These are phyloP conservation scores for Pittosporum tobira DNA, from an alignment of 129 eudicot genomes.

Conservation along the genomic window DNA sequence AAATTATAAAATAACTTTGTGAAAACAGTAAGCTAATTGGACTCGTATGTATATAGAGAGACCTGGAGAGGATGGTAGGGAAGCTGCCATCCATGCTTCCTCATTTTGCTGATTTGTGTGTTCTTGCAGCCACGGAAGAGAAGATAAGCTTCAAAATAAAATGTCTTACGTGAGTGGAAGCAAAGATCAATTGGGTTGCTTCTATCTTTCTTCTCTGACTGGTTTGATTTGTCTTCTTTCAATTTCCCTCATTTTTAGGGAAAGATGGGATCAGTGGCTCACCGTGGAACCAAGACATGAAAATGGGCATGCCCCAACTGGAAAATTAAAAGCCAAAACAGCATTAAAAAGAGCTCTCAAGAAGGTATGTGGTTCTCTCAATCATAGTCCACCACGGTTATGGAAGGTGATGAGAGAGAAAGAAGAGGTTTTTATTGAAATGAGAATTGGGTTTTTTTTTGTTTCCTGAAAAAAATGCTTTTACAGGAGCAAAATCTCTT, in stretches of 20 bases:
- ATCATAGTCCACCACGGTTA: slow-evolving; percentile 17
- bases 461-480: slow-evolving; percentile 20
- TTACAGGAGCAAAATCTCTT: slow-evolving; percentile 3
- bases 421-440: neutral
- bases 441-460: slow-evolving; percentile 22
- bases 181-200: slow-evolving; percentile 9
- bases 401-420: slow-evolving; percentile 17
- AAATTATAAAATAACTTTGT: neutral
- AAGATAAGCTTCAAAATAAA: slow-evolving; percentile 16
- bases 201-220: slow-evolving; percentile 10
- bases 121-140: slow-evolving; percentile 15
- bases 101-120: slow-evolving; percentile 42
- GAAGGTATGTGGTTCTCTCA: slow-evolving; percentile 22
- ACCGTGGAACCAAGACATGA: slow-evolving; percentile 13
- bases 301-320: slow-evolving; percentile 16
- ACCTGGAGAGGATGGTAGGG: slow-evolving; percentile 99
- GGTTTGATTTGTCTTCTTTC: slow-evolving; percentile 14
- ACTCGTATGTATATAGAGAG: neutral
- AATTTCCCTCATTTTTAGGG: slow-evolving; percentile 46
- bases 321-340: slow-evolving; percentile 13
- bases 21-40: slow-evolving; percentile 1
- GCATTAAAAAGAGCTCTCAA: slow-evolving; percentile 29
- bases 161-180: slow-evolving; percentile 1
- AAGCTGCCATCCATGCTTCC: slow-evolving; percentile 99
- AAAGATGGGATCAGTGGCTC: slow-evolving; percentile 12